Evolutionary conservation across 257 asterid species (phyloP), one percentile per base, ranked within the genome.

Genomic region (Anisodus acutangulus): DNA sequence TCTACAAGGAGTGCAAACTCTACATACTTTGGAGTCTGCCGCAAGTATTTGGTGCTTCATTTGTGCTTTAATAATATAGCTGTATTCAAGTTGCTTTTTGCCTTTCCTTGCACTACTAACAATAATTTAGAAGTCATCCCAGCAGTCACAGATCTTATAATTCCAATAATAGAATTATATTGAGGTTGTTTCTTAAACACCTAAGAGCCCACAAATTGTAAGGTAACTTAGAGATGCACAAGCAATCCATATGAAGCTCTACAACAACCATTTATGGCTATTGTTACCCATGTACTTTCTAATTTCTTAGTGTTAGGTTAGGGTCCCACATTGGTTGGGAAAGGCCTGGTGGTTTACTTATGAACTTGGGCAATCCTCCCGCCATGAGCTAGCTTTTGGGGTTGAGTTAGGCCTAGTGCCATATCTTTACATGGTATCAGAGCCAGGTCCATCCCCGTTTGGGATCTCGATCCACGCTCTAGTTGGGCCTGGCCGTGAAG

Each of bases 11-110:
- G 79, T n/a, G 37, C 13, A 71, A 45, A n/a, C 37, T 10, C n/a
- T 71, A 71, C 4, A 71, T 71, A n/a, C 58, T 78, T 78, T 8
- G 82, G 47, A 10, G 43, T 51, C 63, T 4, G 63, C 63, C 13
- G 13, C 47, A 76, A 26, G 81, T 76, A 51, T 51, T 76, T 74
- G 43, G 80, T 74, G 22, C 22, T 76, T 76, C 81, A 78, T 78
- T 26, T 78, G 64, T 26, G 49, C 49, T 49, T 76, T 22, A 53
- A 76, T 76, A 22, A 76, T 10, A 62, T 8, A 7, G 13, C 7
- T 31, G 81, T 26, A 76, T 53, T 13, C 81, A 31, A 51, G 63
- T 76, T 26, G 39, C 80, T 49, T 74, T 72, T 11, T 10, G 45
- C 63, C 63, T 76, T 76, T 12, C 63, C 58, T 51, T 26, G 45